phyloP scores from a whole-genome alignment of 1,284 basidiomycete genomes.

The Taiwanofungus camphoratus region DNA sequence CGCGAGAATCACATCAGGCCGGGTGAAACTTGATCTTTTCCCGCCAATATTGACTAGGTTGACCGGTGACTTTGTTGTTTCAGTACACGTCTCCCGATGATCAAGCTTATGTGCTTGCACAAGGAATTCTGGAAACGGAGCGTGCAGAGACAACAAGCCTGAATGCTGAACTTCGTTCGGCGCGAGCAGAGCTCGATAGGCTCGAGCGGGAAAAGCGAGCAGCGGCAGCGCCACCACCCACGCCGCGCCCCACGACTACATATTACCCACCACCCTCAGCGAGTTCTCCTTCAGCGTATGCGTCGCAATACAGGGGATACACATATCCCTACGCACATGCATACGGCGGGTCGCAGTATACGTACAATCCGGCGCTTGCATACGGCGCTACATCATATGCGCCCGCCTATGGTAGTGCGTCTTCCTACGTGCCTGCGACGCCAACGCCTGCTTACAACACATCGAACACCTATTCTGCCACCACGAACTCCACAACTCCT shows the following conservation, averaged over 20 bases:
- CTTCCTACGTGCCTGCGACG: constrained; percentile 13
- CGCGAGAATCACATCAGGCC: constrained; percentile 45
- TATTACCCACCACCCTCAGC: constrained; percentile 18
- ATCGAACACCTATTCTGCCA: constrained; percentile 12
- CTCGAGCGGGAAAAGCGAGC: constrained; percentile 59
- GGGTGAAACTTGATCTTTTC: constrained; percentile 35
- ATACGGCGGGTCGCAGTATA: constrained; percentile 22
- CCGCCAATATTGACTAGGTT: background rate
- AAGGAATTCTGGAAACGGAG: constrained; percentile 58
- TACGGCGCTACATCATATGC: constrained; percentile 12
- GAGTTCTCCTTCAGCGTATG: constrained; percentile 23
- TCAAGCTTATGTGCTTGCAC: constrained; percentile 57
- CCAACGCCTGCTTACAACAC: constrained; percentile 10
- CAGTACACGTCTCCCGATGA: constrained; percentile 55
- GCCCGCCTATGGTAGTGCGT: constrained; percentile 5
- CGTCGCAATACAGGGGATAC: constrained; percentile 33
- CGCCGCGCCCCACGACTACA: constrained; percentile 14
- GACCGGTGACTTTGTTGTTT: constrained; percentile 10
- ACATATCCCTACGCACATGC: constrained; percentile 33
- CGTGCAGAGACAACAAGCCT: constrained; percentile 51
- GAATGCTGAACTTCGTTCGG: constrained; percentile 52
- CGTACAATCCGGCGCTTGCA: constrained; percentile 20
- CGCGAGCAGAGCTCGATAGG: constrained; percentile 59
- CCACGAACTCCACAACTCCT: constrained; percentile 29
- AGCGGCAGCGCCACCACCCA: constrained; percentile 16